Evolutionary conservation across 441 rosid genomes (phyloP).

Genomic region (Cnidoscolus chayamansa): DNA sequence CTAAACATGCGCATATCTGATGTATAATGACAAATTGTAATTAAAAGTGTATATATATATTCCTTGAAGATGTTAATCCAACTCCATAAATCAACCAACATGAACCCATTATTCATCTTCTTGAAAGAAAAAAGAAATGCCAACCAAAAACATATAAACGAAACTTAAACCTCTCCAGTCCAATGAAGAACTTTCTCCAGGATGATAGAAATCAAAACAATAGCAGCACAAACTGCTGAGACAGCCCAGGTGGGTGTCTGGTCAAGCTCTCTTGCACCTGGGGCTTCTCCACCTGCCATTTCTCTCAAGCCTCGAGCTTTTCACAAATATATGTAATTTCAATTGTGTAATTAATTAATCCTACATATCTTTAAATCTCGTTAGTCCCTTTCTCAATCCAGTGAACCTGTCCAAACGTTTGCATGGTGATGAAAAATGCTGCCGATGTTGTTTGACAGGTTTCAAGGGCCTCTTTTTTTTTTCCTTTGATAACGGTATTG

Average conservation of each 20-base stretch:
- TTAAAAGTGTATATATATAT: too few relatives aligned
- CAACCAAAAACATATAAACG: too few relatives aligned
- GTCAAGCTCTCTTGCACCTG: constrained; percentile 47
- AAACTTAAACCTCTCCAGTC: constrained; percentile 27
- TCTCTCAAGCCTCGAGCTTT: constrained; percentile 8
- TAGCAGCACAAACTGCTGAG: constrained; percentile 60
- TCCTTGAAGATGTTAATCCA: too few relatives aligned
- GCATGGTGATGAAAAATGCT: neutral
- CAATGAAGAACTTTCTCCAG: constrained; percentile 61
- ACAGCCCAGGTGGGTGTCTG: constrained; percentile 96
- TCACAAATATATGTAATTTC: neutral
- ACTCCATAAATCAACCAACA: too few relatives aligned
- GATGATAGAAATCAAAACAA: constrained; percentile 60
- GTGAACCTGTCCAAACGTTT: neutral
- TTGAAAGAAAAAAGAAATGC: too few relatives aligned
- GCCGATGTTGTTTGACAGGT: neutral
- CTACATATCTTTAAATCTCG: too few relatives aligned
- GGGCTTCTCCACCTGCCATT: constrained; percentile 40
- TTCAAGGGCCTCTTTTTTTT: constrained; percentile 4
- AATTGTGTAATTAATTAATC: too few relatives aligned
- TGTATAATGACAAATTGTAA: too few relatives aligned
- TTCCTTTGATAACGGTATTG: constrained; percentile 22
- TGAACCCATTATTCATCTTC: too few relatives aligned
- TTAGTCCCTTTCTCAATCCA: too few relatives aligned
- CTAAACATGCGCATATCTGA: too few relatives aligned